Evolutionary conservation across 805 yeast species (phyloP).

Genomic region (Candida manassasensis): DNA sequence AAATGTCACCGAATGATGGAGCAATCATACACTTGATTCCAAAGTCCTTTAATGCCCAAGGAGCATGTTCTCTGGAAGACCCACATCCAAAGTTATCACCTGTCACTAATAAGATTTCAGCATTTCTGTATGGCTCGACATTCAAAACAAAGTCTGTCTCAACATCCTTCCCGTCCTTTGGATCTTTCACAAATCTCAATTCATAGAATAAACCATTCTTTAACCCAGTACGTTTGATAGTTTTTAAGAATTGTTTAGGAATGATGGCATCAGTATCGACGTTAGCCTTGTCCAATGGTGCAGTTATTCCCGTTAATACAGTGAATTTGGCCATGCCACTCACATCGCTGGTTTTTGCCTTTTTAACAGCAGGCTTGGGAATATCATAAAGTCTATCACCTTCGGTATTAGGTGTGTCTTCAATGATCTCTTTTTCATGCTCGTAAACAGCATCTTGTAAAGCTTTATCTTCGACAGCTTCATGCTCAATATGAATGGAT

Average conservation of each 20-base stretch:
- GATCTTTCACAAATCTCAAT: constrained; percentile 65
- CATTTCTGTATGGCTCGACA: constrained; percentile 72
- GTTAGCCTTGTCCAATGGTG: constrained; percentile 91
- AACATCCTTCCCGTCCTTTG: constrained; percentile 62
- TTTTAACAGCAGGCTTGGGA: constrained; percentile 42
- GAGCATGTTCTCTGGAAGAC: constrained; percentile 98
- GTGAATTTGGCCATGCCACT: constrained; percentile 71
- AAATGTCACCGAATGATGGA: constrained; percentile 97
- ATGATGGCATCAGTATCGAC: constrained; percentile 98
- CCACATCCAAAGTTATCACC: constrained; percentile 99
- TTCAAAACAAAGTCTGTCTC: constrained; percentile 90
- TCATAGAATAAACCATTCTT: constrained; percentile 87
- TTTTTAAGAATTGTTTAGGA: constrained; percentile 96
- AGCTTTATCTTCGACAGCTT: constrained; percentile 43
- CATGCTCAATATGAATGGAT: constrained; percentile 46
- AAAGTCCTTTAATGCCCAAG: constrained; percentile 98
- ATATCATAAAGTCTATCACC: constrained; percentile 61
- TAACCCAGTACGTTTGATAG: constrained; percentile 95
- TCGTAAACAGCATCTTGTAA: constrained; percentile 67
- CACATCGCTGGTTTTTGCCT: constrained; percentile 11
- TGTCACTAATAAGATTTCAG: constrained; percentile 82
- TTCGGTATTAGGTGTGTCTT: constrained; percentile 48
- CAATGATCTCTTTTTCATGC: constrained; percentile 62
- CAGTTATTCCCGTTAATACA: constrained; percentile 79
- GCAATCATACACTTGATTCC: constrained; percentile 96